phyloP scores from a whole-genome alignment of 2,329 filamentous ascomycete species.

The Aspergillus piperis region DNA sequence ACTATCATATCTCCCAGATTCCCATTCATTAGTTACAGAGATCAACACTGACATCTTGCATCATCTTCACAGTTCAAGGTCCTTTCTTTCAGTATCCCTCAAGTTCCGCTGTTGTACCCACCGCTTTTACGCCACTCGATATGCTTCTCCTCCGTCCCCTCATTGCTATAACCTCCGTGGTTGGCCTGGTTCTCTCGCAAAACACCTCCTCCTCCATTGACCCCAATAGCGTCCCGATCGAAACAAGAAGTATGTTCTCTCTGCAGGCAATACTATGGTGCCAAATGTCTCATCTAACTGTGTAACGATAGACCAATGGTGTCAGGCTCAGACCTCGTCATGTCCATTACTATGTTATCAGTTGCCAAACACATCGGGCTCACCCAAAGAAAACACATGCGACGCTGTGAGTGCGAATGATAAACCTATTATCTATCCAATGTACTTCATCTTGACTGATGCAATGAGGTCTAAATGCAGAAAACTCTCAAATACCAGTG shows the following conservation, averaged over 20 bases:
- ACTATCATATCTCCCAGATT: not conserved
- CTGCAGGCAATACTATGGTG: not conserved
- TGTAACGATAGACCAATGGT: conserved; percentile 43
- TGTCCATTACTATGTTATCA: conserved; percentile 51
- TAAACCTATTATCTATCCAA: not conserved
- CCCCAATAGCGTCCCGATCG: conserved; percentile 35
- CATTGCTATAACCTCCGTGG: conserved; percentile 34
- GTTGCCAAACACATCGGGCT: conserved; percentile 35
- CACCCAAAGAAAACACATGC: conserved; percentile 43
- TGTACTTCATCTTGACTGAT: conserved; percentile 3
- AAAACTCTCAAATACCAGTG: conserved; percentile 56
- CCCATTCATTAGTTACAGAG: conserved; percentile 1
- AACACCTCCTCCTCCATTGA: conserved; percentile 31
- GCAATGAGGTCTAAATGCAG: conserved; percentile 25
- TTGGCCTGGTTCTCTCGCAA: conserved; percentile 38
- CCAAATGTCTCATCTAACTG: not conserved
- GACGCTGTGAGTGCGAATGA: conserved; percentile 35
- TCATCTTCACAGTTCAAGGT: not conserved
- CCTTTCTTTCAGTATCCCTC: not conserved
- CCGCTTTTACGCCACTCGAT: conserved; percentile 12
- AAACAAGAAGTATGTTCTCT: conserved; percentile 38
- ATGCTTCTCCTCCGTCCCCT: conserved; percentile 34
- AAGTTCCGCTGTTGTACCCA: conserved; percentile 1
- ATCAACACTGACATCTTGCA: conserved; percentile 8
- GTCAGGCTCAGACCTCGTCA: conserved; percentile 41